Conservation (phyloP, 371 early-diverging fungal species). For the Phascolomyces articulosus region DNA sequence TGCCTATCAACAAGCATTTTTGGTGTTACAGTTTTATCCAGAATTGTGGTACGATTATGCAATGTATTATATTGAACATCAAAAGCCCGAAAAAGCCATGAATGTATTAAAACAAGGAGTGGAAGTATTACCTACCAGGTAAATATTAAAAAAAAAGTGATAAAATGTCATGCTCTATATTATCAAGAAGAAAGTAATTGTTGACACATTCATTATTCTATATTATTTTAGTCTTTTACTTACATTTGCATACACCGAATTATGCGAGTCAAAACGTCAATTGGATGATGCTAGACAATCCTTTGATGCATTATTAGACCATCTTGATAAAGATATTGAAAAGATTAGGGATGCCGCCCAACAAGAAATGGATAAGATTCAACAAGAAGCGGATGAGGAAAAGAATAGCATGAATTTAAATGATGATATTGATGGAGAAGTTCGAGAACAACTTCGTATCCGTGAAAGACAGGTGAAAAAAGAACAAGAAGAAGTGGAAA, state of each 20-base stretch:
- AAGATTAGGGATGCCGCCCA: constrained; percentile 51
- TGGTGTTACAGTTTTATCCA: constrained; percentile 83
- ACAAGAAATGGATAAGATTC: constrained; percentile 51
- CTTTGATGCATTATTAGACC: constrained; percentile 72
- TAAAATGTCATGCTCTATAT: too few species aligned
- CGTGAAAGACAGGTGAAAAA: constrained; percentile 67
- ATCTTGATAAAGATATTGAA: constrained; percentile 55
- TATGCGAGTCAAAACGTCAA: constrained; percentile 79
- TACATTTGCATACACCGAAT: constrained; percentile 85
- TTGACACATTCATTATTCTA: too few species aligned
- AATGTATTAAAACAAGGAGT: constrained; percentile 72
- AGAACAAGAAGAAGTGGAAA: constrained; percentile 62
- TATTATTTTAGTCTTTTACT: constrained; percentile 67
- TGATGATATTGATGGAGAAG: constrained; percentile 82
- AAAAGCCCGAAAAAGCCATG: constrained; percentile 75
- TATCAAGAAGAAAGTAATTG: too few species aligned
- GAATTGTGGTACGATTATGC: constrained; percentile 84
- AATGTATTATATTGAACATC: constrained; percentile 69
- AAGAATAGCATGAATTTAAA: constrained; percentile 49
- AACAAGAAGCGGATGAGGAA: constrained; percentile 50
- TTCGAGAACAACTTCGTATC: constrained; percentile 72
- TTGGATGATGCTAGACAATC: constrained; percentile 67
- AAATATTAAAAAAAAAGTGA: too few species aligned
- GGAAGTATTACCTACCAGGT: constrained; percentile 80
- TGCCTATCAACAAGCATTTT: constrained; percentile 86